phyloP scores from a whole-genome alignment of 2,329 filamentous ascomycete genomes.

The Pseudogymnoascus sp. region DNA sequence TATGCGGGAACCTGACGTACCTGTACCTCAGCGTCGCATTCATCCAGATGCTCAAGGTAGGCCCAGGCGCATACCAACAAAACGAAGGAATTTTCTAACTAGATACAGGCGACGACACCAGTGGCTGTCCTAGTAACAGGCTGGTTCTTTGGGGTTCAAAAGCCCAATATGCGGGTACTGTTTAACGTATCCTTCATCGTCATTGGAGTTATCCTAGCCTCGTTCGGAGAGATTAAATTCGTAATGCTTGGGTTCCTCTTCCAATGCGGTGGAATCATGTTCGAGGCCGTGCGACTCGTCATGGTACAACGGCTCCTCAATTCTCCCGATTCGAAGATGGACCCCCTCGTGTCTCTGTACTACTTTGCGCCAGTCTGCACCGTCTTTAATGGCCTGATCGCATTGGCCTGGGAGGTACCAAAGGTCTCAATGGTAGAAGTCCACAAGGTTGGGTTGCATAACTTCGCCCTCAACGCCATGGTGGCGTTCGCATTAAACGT shows the following conservation, averaged over 20 bases:
- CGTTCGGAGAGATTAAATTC: conserved; percentile 92
- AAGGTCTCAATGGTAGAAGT: conserved; percentile 61
- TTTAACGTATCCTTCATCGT: conserved; percentile 94
- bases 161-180: conserved; percentile 78
- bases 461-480: conserved; percentile 66
- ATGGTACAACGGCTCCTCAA: conserved; percentile 78
- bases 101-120: conserved; percentile 72
- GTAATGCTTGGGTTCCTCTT: conserved; percentile 70
- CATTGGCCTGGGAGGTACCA: conserved; percentile 66
- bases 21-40: conserved; percentile 92
- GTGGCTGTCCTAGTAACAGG: conserved; percentile 85
- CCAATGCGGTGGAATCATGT: conserved; percentile 69
- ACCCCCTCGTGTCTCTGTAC: conserved; percentile 79
- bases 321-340: conserved; percentile 85
- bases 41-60: conserved; percentile 98
- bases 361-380: conserved; percentile 84
- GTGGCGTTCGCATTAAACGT: conserved; percentile 77
- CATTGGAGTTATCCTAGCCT: conserved; percentile 87
- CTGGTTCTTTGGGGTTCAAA: conserved; percentile 72
- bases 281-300: conserved; percentile 74
- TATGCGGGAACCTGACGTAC: conserved; percentile 93
- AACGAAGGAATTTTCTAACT: conserved; percentile 11
- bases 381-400: conserved; percentile 67
- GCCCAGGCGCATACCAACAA: conserved; percentile 9
- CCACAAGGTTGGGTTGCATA: conserved; percentile 62